Evolutionary conservation across 2,329 filamentous ascomycete genomes (phyloP).

Genomic region (Knufia petricola): DNA sequence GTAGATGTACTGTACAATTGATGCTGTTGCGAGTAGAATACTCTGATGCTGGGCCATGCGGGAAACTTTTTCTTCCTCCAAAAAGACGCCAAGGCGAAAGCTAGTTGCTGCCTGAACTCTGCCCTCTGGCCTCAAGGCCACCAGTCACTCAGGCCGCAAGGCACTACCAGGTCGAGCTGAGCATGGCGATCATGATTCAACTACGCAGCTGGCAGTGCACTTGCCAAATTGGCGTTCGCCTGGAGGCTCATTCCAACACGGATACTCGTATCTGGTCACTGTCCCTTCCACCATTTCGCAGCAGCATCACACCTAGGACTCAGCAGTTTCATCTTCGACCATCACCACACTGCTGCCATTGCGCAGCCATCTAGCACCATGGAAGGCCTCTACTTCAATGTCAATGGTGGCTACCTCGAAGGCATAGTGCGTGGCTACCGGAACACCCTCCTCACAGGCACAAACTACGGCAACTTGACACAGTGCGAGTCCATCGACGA

Average conservation of each 20-base stretch:
- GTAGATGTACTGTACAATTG: constrained; percentile 1
- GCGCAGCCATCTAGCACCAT: constrained; percentile 48
- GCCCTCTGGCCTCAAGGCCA: too few species aligned
- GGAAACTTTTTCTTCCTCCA: too few species aligned
- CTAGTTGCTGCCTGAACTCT: too few species aligned
- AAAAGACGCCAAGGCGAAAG: too few species aligned
- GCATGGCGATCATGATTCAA: neutral
- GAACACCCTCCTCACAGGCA: constrained; percentile 78
- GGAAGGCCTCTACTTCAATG: constrained; percentile 84
- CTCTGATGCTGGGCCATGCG: neutral
- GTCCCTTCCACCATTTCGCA: too few species aligned
- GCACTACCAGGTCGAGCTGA: too few species aligned
- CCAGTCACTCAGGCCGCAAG: too few species aligned
- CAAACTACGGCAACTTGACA: constrained; percentile 66
- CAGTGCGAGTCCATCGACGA: constrained; percentile 46
- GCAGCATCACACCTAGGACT: too few species aligned
- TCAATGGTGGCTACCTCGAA: constrained; percentile 89
- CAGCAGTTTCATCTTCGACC: too few species aligned
- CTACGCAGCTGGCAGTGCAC: too few species aligned
- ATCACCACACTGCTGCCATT: constrained; percentile 6
- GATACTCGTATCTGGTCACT: too few species aligned
- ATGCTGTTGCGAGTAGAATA: neutral
- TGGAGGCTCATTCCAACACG: neutral
- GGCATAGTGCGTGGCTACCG: constrained; percentile 95
- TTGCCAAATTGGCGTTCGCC: neutral